Base-by-base conservation (phyloP, 768 basidiomycete species). In the Pleurotus tuoliensis region DNA sequence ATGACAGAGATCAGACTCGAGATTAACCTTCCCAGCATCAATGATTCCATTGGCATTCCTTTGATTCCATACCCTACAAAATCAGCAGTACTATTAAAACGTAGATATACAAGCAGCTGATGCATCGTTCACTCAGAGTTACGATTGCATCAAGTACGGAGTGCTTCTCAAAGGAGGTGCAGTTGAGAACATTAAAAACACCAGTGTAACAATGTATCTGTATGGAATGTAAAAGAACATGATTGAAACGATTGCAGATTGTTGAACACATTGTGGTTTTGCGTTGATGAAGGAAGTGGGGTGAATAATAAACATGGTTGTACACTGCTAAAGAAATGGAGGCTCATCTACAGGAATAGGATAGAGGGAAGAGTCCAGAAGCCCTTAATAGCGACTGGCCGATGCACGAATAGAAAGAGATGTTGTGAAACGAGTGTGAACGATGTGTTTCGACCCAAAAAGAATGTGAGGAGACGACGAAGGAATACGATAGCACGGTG, bases 231-330 rank as follows among this genome's bases (percentile, higher is more conserved):
- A 51, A 37, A 51, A 30, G 25, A 51, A 37, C n/a, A 18, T 16
- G 49, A 27, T 48, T 48, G 47, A n/a, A 38, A 18, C 24, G 22
- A 39, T 20, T 16, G 41, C 41, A 18, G 39, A 53, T 53, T 53
- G 51, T 53, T 53, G 51, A 53, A 53, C 51, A 53, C 43, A 53
- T 40, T 53, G 30, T 34, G 51, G 51, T 53, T 53, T 53, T 53
- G 39, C 39, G 41, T 53, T 53, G 51, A 41, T 40, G 51, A 40
- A 30, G n/a, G 27, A 30, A 37, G 34, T 34, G 39, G 34, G 18
- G 34, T 39, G 39, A 5, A 41, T 53, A 53, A 53, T 53, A 53
- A 53, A 53, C 51, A 53, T 40, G 51, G 51, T 53, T 53, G 39
- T 53, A 53, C 51, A 53, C 51, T 53, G 51, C 51, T 20, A 22